Percentiles rank a stretch among this genome's conserved stretches.
phyloP scores from a whole-genome alignment of 257 asterid species.

The Scutellaria barbata region DNA sequence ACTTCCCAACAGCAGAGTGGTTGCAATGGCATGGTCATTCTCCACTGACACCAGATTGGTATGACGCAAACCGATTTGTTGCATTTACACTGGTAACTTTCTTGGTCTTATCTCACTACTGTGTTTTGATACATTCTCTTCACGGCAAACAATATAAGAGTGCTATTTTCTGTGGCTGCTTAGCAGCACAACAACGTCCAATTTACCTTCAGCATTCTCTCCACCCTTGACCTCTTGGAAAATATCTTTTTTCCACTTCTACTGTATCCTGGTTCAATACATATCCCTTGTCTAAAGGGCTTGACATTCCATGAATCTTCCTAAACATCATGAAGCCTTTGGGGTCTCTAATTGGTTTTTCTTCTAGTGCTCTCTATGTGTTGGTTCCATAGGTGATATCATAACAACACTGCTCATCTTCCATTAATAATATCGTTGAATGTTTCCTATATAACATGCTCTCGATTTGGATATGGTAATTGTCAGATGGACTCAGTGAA shows the following conservation, averaged over 20 bases:
- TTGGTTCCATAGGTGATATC: background rate
- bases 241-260: background rate
- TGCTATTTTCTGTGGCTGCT: background rate
- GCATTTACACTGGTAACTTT: slow-evolving; percentile 79
- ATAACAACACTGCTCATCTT: background rate
- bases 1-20: slow-evolving; percentile 92
- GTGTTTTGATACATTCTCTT: background rate
- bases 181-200: background rate
- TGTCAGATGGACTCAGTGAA: slow-evolving; percentile 75
- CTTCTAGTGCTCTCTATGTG: background rate
- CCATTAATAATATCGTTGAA: background rate
- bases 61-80: slow-evolving; percentile 82
- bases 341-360: background rate
- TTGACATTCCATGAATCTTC: background rate
- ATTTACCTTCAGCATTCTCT: background rate
- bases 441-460: background rate
- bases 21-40: slow-evolving; percentile 94
- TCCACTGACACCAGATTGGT: slow-evolving; percentile 90
- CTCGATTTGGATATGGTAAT: background rate
- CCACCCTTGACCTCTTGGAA: background rate
- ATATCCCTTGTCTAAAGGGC: background rate
- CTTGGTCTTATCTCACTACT: background rate
- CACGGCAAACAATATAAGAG: background rate
- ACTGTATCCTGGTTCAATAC: background rate
- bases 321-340: background rate